Percentiles rank a stretch among this genome's conserved stretches.
Conservation (phyloP, 2,329 filamentous ascomycete species). For the Thelonectria blattea region DNA sequence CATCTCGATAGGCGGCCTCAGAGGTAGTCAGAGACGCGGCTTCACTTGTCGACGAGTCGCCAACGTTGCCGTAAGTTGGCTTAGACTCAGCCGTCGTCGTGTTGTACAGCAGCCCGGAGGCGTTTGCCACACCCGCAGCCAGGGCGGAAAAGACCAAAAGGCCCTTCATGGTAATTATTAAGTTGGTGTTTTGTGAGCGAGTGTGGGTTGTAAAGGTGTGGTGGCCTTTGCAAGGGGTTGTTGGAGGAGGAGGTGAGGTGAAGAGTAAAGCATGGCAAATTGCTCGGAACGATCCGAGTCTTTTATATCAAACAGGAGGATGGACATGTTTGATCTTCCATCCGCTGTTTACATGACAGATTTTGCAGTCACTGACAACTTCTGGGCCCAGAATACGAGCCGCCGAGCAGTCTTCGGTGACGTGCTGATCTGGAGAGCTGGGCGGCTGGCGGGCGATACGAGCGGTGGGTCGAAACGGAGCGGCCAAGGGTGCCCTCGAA, state of each 20-base stretch:
- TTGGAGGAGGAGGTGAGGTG: background rate
- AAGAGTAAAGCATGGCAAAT: background rate
- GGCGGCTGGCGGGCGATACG: background rate
- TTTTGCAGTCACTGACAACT: background rate
- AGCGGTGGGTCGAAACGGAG: background rate
- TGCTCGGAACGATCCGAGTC: background rate
- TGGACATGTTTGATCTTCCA: background rate
- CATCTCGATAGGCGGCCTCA: background rate
- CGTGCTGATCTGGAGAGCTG: background rate
- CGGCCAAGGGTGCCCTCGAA: background rate
- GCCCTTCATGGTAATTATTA: slow-evolving; percentile 14
- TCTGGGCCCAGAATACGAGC: background rate
- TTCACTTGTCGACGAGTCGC: background rate
- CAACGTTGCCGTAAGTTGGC: background rate
- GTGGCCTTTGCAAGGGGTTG: background rate
- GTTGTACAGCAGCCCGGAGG: background rate
- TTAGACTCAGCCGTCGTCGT: background rate
- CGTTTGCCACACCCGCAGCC: slow-evolving; percentile 15
- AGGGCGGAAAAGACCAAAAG: slow-evolving; percentile 16
- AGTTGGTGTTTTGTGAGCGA: background rate
- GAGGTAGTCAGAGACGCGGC: background rate
- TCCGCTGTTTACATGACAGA: background rate
- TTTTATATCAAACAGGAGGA: background rate
- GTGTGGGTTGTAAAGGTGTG: background rate
- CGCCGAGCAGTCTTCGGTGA: background rate